These are phyloP conservation scores for Komagataella pastoris DNA, from an alignment of 805 yeast genomes.

Conservation along the genomic window DNA sequence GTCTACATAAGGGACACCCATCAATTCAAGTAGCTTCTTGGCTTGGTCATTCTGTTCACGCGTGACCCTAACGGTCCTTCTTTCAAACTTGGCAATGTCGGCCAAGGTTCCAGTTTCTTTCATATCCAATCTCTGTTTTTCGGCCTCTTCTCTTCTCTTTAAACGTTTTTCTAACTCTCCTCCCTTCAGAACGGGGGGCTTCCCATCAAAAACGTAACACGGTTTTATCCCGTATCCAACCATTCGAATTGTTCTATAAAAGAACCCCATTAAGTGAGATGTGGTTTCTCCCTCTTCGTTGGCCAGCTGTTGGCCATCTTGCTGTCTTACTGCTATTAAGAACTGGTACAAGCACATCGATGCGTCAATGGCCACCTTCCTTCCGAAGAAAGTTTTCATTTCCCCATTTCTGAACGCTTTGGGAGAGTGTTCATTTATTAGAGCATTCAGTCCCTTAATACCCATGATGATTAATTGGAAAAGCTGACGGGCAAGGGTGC, in stretches of 20 bases:
- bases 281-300: constrained; percentile 85
- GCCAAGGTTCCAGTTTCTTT: constrained; percentile 73
- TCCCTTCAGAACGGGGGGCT: constrained; percentile 88
- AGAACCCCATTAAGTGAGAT: constrained; percentile 92
- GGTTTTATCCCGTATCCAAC: constrained; percentile 94
- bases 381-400: constrained; percentile 76
- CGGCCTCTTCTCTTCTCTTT: constrained; percentile 73
- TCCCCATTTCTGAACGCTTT: constrained; percentile 63
- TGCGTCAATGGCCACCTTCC: constrained; percentile 96
- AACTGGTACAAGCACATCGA: constrained; percentile 97
- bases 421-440: constrained; percentile 86
- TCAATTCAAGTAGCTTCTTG: constrained; percentile 57
- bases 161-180: constrained; percentile 85
- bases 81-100: constrained; percentile 63
- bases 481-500: neutral
- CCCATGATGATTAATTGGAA: constrained; percentile 14
- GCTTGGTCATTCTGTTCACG: constrained; percentile 92
- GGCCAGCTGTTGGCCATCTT: constrained; percentile 88
- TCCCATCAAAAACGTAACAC: constrained; percentile 93
- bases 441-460: constrained; percentile 63
- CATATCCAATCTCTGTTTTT: constrained; percentile 55
- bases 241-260: constrained; percentile 83
- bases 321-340: constrained; percentile 90
- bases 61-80: constrained; percentile 82
- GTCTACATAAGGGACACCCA: constrained; percentile 91